phyloP scores from a whole-genome alignment of 1,139 yeast species.

The Lodderomyces jiufengensis region DNA sequence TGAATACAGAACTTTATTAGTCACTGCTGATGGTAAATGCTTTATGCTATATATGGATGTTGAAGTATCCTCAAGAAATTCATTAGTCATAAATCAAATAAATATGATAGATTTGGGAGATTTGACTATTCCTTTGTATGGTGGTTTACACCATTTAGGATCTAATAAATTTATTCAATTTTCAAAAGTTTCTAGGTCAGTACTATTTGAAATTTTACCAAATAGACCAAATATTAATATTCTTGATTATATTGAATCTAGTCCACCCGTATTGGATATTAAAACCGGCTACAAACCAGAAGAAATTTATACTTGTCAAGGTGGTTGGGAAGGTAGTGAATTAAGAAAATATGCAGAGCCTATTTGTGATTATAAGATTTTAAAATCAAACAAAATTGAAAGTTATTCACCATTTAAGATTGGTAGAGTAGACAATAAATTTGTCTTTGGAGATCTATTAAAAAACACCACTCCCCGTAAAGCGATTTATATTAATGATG shows the following conservation, averaged over 20 bases:
- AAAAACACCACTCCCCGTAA: not conserved
- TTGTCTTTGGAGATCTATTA: not conserved
- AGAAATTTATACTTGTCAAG: slow-evolving; percentile 31
- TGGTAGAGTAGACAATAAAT: not conserved
- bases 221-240: slow-evolving; percentile 22
- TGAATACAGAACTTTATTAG: slow-evolving; percentile 23
- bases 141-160: slow-evolving; percentile 27
- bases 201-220: slow-evolving; percentile 29
- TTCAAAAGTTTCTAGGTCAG: slow-evolving; percentile 32
- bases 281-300: slow-evolving; percentile 7
- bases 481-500: not conserved
- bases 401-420: not conserved
- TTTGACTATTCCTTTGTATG: slow-evolving; percentile 24
- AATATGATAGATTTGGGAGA: slow-evolving; percentile 28
- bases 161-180: slow-evolving; percentile 30
- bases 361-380: not conserved
- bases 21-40: slow-evolving; percentile 31
- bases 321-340: slow-evolving; percentile 40
- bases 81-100: slow-evolving; percentile 18
- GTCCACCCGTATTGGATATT: slow-evolving; percentile 38
- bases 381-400: not conserved
- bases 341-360: slow-evolving; percentile 16
- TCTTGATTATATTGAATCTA: slow-evolving; percentile 16
- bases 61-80: slow-evolving; percentile 2
- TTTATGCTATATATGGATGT: slow-evolving; percentile 25